Evolutionary conservation across 371 early-diverging fungal genomes (phyloP), one percentile per base, ranked within the genome.

Genomic region (Phascolomyces articulosus): DNA sequence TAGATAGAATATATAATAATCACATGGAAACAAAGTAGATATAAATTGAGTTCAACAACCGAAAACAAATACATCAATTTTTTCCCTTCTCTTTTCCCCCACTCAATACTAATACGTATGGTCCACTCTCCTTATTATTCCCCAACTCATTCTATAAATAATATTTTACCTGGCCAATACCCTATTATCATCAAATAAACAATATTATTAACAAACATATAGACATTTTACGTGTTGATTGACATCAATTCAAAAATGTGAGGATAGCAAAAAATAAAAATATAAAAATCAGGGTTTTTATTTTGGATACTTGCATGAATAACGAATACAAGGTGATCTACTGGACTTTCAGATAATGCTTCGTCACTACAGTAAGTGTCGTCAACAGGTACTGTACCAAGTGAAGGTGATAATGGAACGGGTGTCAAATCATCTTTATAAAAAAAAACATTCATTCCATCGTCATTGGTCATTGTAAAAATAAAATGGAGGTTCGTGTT

Each of bases 151-250:
- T 51, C 44, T 49, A 10, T 38, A 13, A 31, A 28, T 51, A 53
- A 28, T 41, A 28, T 28, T 53, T 71, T 72, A 78, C 81, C 68
- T 86, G 83, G 40, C 90, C 90, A 81, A 90, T 90, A 40, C 90
- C 90, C 82, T 82, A 66, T 26, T 27, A n/a, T n/a, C n/a, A n/a
- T n/a, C n/a, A n/a, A n/a, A n/a, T n/a, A 0, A 13, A 40, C 34
- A 34, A 34, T 34, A 34, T 9, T 34, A 34, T 9, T 34, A 34
- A 34, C 34, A 38, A 23, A 47, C 34, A 23, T 4, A 49, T 20
- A 40, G 49, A 27, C 23, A 48, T 9, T n/a, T n/a, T n/a, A n/a
- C n/a, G n/a, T n/a, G n/a, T n/a, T n/a, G n/a, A n/a, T n/a, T n/a
- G n/a, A n/a, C n/a, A n/a, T n/a, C n/a, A n/a, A n/a, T n/a, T n/a